phyloP scores from a whole-genome alignment of 2,329 filamentous ascomycete genomes.

The Westerdykella sp. region DNA sequence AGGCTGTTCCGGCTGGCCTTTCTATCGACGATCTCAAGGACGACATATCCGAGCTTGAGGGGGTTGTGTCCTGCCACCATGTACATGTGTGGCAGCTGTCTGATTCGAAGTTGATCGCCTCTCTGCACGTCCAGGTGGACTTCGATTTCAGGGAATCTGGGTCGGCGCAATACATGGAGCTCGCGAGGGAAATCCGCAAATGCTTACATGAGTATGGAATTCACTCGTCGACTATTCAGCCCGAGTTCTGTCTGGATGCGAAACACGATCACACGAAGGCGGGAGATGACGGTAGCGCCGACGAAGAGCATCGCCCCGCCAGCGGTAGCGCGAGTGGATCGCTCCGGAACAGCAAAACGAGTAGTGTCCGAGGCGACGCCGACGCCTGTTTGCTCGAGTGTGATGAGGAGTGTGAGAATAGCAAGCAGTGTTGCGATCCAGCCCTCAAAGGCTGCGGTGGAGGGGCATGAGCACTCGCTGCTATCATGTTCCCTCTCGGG shows the following conservation, averaged over 20 bases:
- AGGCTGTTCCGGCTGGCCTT: conserved; percentile 86
- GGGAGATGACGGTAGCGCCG: conserved; percentile 25
- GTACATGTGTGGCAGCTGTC: conserved; percentile 97
- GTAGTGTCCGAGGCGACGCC: conserved; percentile 32
- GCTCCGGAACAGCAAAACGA: conserved; percentile 25
- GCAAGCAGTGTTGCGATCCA: conserved; percentile 38
- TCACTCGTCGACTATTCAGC: conserved; percentile 94
- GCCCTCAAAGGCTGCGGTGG: conserved; percentile 17
- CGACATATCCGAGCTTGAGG: conserved; percentile 79
- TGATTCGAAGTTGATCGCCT: conserved; percentile 89
- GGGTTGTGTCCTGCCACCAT: conserved; percentile 87
- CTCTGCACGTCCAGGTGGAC: conserved; percentile 84
- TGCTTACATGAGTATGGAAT: conserved; percentile 95
- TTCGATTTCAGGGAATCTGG: conserved; percentile 76
- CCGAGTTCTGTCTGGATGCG: conserved; percentile 60
- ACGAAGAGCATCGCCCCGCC: conserved; percentile 16
- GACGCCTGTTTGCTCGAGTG: conserved; percentile 41
- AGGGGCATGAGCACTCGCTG: too few relatives aligned
- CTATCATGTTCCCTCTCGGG: too few relatives aligned
- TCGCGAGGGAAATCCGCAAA: conserved; percentile 73
- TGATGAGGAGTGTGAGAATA: conserved; percentile 38
- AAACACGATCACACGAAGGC: conserved; percentile 39
- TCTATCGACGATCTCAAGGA: conserved; percentile 84
- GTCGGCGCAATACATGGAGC: conserved; percentile 76
- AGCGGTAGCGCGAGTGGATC: conserved; percentile 17